These are phyloP conservation scores for Ochetophila trinervis DNA, from an alignment of 306 rosid genomes.

Conservation along the genomic window DNA sequence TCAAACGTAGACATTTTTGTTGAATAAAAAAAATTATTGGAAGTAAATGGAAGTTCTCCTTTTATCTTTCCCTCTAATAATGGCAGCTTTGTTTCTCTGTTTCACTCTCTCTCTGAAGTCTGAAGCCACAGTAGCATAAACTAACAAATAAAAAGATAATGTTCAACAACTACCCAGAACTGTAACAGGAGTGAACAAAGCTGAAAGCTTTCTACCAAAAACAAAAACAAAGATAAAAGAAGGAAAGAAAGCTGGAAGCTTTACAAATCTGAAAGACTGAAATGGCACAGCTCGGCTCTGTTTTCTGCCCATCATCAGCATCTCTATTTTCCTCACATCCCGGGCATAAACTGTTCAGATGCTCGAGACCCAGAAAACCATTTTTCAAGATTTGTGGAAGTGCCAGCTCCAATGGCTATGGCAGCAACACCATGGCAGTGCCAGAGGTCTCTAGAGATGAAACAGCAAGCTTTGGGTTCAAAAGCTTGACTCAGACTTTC, in stretches of 20 bases:
- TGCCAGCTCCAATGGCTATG: not conserved
- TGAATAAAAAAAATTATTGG: too few relatives aligned
- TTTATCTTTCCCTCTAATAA: not conserved
- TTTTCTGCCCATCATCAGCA: slow-evolving; percentile 1
- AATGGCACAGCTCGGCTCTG: not conserved
- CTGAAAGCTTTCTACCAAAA: too few relatives aligned
- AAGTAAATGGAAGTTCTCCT: not conserved
- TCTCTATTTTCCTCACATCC: not conserved
- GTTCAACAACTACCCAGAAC: not conserved
- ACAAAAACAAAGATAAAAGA: too few relatives aligned
- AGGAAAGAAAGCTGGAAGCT: not conserved
- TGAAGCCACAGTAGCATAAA: too few relatives aligned
- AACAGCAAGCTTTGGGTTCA: slow-evolving; percentile 21
- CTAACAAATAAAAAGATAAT: too few relatives aligned
- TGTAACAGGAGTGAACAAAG: too few relatives aligned
- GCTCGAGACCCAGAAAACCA: not conserved
- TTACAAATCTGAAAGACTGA: not conserved
- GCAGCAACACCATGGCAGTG: not conserved
- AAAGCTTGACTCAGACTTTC: slow-evolving; percentile 19
- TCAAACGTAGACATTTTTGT: not conserved
- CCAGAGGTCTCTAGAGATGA: not conserved
- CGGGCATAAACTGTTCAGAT: not conserved
- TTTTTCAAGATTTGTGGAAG: not conserved
- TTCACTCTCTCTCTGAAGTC: not conserved
- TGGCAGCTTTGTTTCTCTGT: not conserved